Evolutionary conservation across 2,329 filamentous ascomycete species (phyloP).

Genomic region (Hymenoscyphus infarciens): DNA sequence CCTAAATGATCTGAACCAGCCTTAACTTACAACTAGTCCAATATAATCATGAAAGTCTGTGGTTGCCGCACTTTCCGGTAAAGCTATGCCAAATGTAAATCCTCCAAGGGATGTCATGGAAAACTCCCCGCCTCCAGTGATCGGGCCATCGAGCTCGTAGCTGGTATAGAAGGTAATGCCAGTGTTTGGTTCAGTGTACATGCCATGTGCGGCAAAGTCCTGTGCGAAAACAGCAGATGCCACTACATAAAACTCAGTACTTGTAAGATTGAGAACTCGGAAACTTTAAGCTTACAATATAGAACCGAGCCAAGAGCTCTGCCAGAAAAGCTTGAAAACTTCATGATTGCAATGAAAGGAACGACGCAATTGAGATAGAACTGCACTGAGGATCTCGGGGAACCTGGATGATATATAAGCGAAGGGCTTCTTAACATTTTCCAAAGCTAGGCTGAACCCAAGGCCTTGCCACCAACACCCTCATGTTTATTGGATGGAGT

Average conservation of each 20-base stretch:
- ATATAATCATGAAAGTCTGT: slow-evolving; percentile 54
- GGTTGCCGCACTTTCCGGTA: slow-evolving; percentile 47
- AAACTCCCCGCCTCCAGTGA: slow-evolving; percentile 34
- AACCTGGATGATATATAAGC: slow-evolving; percentile 11
- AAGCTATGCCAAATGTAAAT: slow-evolving; percentile 51
- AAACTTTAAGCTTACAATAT: slow-evolving; percentile 23
- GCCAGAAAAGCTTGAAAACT: slow-evolving; percentile 23
- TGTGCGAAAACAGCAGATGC: slow-evolving; percentile 26
- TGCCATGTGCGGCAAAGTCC: slow-evolving; percentile 32
- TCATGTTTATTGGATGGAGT: slow-evolving; percentile 21
- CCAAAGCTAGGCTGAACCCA: slow-evolving; percentile 8
- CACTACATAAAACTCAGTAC: slow-evolving; percentile 21
- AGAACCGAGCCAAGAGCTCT: slow-evolving; percentile 24
- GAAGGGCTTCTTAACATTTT: slow-evolving; percentile 16
- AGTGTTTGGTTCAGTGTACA: slow-evolving; percentile 45
- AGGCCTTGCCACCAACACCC: slow-evolving; percentile 12
- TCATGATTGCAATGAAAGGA: slow-evolving; percentile 27
- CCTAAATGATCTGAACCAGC: neutral
- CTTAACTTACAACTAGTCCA: slow-evolving; percentile 49
- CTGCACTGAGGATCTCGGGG: slow-evolving; percentile 8
- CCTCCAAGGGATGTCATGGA: slow-evolving; percentile 37
- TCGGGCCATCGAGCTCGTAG: slow-evolving; percentile 40
- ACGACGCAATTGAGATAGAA: slow-evolving; percentile 15
- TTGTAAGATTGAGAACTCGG: neutral
- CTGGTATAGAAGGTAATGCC: slow-evolving; percentile 53